Evolutionary conservation across 352 stramenopile genomes (phyloP), one percentile per base, ranked within the genome.

Genomic region (Stephanocyclus meneghinianus): DNA sequence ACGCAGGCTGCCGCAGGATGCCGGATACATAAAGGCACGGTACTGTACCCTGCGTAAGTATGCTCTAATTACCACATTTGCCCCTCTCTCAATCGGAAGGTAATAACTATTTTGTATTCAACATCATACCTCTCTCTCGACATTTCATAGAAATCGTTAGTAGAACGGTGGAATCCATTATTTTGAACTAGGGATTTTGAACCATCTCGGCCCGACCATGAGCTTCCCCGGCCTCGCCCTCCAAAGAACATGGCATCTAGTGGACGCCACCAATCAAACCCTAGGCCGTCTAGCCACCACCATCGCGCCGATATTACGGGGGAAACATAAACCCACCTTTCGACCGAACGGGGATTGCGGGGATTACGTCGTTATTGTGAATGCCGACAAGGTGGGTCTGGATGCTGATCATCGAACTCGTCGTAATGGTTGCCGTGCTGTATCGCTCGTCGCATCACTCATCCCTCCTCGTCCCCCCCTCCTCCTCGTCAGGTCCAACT

Each of bases 301-400:
- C 80, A 95, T 99, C 48, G 95, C 96, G 47, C 95, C 94, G 13
- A 97, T 99, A 78, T 90, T 99, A 21, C 95, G 93, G 65, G 97
- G 97, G 62, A 99, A 99, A 87, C 97, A 99, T 92, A 99, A 99
- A 86, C 97, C 97, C 7, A 99, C 96, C 63, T 99, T 97, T 89
- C 91, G 93, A 57, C 97, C 97, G 10, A 97, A 99, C 85, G 87
- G 90, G 37, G 97, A 98, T 90, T 98, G 96, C 88, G 97, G 97
- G 59, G 97, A 99, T 91, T 96, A 96, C 81, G 95, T 99, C 9
- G 96, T 99, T 32, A 95, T 98, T 51, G 93, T 98, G 67, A 98
- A 98, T 90, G 96, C 96, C 56, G 94, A 97, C 45, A 92, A 93
- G 75, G 85, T 91, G 64, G 26, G 74, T 32, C 21, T 26, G 21